Base-by-base conservation (phyloP, 805 yeast species). In the Candida germanica region DNA sequence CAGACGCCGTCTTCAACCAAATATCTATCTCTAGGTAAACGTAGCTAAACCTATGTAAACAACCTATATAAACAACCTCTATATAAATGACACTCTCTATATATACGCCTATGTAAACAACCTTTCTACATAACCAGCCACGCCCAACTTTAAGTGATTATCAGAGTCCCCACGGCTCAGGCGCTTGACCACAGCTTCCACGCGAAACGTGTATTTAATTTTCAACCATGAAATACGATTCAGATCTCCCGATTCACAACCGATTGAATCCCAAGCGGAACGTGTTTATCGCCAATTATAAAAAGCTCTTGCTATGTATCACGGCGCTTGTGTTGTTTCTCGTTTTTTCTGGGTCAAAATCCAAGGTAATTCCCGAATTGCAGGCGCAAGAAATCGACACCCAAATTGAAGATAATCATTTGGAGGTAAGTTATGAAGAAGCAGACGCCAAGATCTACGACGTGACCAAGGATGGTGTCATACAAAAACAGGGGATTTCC, bases 231-330 rank as follows among this genome's bases (percentile, higher is more conserved):
- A 15, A 22, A 20, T 34, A 20, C 21, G 31, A 34, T 7, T 15
- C 31, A 5, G 38, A 29, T 13, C 38, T 35, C 33, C 38, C 38
- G 33, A 26, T 35, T 10, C 33, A 43, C 1, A 72, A 71, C 39
- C 88, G 95, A 95, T 83, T 89, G 54, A 58, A 68, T 39, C 95
- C 95, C 0, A 73, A 67, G 2, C 30, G 38, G 7, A 50, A 68
- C 46, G 54, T 52, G 3, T 49, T 74, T 18, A 42, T 49, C 15
- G 77, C 69, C 22, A 44, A 62, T 58, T 6, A 61, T 61, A 9
- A 39, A n/a, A n/a, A 20, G 27, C 21, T 35, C 3, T 16, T 35
- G n/a, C 10, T 29, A 11, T 29, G 33, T 7, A 25, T 29, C n/a
- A 24, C 30, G 6, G 22, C 25, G 5, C 27, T 34, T 6, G 28